A percentile compares a stretch with the other conserved stretches of the same genome.
Evolutionary conservation across 106 monocot genomes (phyloP).

Genomic region (Allium sativum): DNA sequence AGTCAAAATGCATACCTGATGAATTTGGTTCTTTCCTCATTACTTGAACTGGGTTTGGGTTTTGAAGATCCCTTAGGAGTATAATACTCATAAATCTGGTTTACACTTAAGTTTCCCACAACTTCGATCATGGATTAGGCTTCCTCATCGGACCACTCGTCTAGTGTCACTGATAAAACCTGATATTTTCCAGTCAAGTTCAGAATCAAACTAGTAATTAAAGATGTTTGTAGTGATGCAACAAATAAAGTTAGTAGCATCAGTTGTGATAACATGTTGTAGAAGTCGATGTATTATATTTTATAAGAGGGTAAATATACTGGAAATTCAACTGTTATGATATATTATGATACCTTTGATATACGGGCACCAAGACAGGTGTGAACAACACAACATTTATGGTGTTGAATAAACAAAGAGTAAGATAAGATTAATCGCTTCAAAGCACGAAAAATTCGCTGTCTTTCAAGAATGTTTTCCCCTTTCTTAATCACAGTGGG

Average conservation of each 20-base stretch:
- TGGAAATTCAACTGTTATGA: background rate
- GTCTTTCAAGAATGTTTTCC: too few relatives aligned
- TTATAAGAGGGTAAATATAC: too few relatives aligned
- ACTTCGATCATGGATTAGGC: conserved; percentile 67
- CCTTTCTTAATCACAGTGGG: too few relatives aligned
- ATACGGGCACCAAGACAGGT: conserved; percentile 65
- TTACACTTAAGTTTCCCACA: conserved; percentile 66
- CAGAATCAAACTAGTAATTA: background rate
- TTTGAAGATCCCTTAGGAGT: conserved; percentile 43
- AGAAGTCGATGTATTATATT: too few relatives aligned
- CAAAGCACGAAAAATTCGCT: too few relatives aligned
- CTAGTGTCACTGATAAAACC: conserved; percentile 75
- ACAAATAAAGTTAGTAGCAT: too few relatives aligned
- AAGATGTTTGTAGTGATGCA: background rate
- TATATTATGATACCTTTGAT: conserved; percentile 46
- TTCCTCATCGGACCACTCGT: conserved; percentile 72
- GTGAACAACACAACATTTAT: conserved; percentile 67
- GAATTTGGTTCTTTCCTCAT: conserved; percentile 46
- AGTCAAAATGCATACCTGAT: conserved; percentile 34
- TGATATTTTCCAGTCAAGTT: conserved; percentile 8
- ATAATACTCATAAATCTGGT: conserved; percentile 76
- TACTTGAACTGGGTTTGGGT: conserved; percentile 37
- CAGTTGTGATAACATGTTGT: too few relatives aligned
- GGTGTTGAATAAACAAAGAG: too few relatives aligned
- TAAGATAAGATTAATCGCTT: too few relatives aligned